Conservation (phyloP, 306 rosid genomes). For the Cucumis sativus region DNA sequence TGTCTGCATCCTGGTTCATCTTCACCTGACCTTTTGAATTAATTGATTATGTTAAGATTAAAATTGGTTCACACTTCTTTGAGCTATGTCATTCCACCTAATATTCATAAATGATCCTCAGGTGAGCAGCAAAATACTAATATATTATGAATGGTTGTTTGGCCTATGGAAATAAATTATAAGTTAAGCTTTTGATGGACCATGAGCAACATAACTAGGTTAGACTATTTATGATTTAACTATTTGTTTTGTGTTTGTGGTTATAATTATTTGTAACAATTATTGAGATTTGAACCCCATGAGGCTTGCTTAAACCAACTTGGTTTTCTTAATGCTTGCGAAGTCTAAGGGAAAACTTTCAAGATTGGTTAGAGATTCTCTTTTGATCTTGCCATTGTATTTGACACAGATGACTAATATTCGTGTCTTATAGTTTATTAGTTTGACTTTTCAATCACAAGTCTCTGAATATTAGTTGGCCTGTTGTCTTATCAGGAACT, state of each 20-base stretch:
- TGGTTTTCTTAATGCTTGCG: not conserved
- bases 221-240: not conserved
- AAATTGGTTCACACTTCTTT: conserved; percentile 4
- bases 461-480: not conserved
- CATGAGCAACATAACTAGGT: not conserved
- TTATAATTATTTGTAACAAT: not conserved
- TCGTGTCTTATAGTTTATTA: not conserved
- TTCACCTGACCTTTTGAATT: not conserved
- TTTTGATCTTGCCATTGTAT: not conserved
- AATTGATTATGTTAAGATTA: not conserved
- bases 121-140: not conserved
- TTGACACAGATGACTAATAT: not conserved
- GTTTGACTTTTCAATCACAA: conserved; percentile 2
- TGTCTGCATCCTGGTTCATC: not conserved
- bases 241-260: not conserved
- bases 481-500: not conserved
- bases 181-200: not conserved
- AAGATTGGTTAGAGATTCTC: not conserved
- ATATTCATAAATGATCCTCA: not conserved
- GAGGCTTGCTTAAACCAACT: not conserved
- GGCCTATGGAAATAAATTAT: not conserved
- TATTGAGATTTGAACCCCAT: conserved; percentile 4
- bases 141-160: conserved; percentile 6
- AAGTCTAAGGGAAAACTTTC: not conserved
- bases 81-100: not conserved